Evolutionary conservation across 2,329 filamentous ascomycete genomes (phyloP).

Genomic region (Sporothrix globosa): DNA sequence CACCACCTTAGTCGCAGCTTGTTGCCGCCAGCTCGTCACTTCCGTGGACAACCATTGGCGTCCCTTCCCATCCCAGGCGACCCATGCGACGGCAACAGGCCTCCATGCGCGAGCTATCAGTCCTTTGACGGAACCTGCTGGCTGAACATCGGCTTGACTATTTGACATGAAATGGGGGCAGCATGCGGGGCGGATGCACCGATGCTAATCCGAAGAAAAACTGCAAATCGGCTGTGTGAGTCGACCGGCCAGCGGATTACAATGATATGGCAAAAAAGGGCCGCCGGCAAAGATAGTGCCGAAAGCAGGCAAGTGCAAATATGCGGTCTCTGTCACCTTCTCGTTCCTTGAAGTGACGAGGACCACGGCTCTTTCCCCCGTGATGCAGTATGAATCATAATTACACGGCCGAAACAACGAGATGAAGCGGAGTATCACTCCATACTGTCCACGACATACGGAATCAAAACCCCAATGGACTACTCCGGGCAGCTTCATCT

Average conservation of each 20-base stretch:
- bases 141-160: neutral
- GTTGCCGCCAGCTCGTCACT: constrained; percentile 17
- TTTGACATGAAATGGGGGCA: neutral
- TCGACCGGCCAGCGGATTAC: constrained; percentile 18
- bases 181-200: constrained; percentile 6
- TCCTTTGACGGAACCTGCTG: constrained; percentile 11
- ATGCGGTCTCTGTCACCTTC: neutral
- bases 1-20: constrained; percentile 18
- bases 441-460: neutral
- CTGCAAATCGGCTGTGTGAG: constrained; percentile 8
- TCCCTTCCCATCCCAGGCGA: neutral
- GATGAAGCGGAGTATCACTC: neutral
- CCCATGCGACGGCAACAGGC: constrained; percentile 19
- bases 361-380: neutral
- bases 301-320: neutral
- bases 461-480: neutral
- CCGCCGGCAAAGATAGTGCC: neutral
- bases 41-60: constrained; percentile 15
- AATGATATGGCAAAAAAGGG: neutral
- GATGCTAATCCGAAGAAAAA: constrained; percentile 19
- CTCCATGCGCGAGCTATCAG: constrained; percentile 15
- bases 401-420: neutral
- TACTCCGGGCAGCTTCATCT: neutral
- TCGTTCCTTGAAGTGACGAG: neutral
- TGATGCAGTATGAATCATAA: constrained; percentile 23